Evolutionary conservation across 1,284 basidiomycete genomes (phyloP), one percentile per base, ranked within the genome.

Genomic region (Ustilago cynodontis): DNA sequence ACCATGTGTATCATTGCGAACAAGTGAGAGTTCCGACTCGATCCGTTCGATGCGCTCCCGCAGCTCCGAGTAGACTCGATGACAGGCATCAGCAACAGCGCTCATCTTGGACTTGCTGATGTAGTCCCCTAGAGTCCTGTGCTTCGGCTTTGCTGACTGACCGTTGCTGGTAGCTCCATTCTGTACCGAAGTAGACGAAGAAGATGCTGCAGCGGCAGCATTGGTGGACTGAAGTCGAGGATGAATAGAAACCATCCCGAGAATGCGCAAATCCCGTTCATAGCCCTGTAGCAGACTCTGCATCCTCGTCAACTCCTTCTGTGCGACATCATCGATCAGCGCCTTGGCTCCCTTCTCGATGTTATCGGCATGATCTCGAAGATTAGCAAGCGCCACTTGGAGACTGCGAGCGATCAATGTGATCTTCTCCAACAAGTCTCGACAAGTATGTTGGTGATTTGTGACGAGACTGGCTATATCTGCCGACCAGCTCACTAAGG

Each of bases 61-160:
- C 5, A 85, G 64, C 51, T 79, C 76, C 1, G 64, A 28, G 33
- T 78, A 70, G 57, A 82, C 75, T 16, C 61, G 55, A 24, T 54
- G 47, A 49, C 82, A 85, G 2, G 73, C 73, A 10, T 79, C 65
- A 0, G 80, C 84, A n/a, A 81, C 78, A 7, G 75, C 75, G 3
- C 62, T 72, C 73, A 84, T 81, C 50, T 80, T 76, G 49, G 67
- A 61, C 28, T 71, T 65, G 60, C 71, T 71, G 56, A 85, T 77
- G 43, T 80, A 83, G 65, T 81, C 78, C 49, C 79, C 81, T 16
- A 85, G 77, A n/a, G 76, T 80, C 2, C 73, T 60, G 47, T 78
- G 67, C 35, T 68, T 71, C 2, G 65, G 67, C 53, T 66, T 77
- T 10, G 59, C 22, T 10, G 62, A 18, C 31, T 61, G 65, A 11